Evolutionary conservation across 306 rosid species (phyloP), one percentile per base, ranked within the genome.

Genomic region (Hippophae rhamnoides): DNA sequence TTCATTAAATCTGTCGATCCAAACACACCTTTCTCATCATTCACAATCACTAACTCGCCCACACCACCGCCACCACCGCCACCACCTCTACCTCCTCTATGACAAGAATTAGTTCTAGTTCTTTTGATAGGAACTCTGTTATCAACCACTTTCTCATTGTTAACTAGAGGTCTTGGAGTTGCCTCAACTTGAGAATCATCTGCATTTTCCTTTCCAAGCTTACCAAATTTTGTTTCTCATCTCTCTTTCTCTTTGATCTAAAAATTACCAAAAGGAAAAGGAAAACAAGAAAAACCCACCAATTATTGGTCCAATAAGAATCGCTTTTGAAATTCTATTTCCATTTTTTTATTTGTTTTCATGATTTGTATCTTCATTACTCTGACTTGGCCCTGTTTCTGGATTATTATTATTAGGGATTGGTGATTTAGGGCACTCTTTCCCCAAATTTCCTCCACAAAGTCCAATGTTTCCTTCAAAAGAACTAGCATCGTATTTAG

Each of bases 1-100:
- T 72, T 81, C 90, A 87, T 83, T 78, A 90, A 78, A 77, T 90
- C 94, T 9, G 79, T 11, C 67, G 87, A 62, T 41, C 86, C 90
- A 41, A 90, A 79, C 25, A 59, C 75, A 49, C 94, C 89, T 60
- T 72, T 90, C 46, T 90, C 89, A 2, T 74, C 69, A 58, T 77
- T 81, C 62, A 90, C 53, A 69, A 85, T 57, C 67, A 77, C 77
- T 9, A 87, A 72, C 13, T 82, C 92, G 4, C 57, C 41, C 9
- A 53, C 23, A 11, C 57, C 44, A 31, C 38, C 38, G 2, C 45
- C 5, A 3, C 68, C 62, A 5, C 64, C 64, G 40, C 3, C 57
- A 13, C 53, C 26, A 6, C 23, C 56, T 0, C 2, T 6, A n/a
- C 77, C 57, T 2, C 75, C 62, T 42, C 59, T 73, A 38, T 67